Evolutionary conservation across 805 yeast species (phyloP), one percentile per base, ranked within the genome.

Genomic region (Candida rishiriensis): DNA sequence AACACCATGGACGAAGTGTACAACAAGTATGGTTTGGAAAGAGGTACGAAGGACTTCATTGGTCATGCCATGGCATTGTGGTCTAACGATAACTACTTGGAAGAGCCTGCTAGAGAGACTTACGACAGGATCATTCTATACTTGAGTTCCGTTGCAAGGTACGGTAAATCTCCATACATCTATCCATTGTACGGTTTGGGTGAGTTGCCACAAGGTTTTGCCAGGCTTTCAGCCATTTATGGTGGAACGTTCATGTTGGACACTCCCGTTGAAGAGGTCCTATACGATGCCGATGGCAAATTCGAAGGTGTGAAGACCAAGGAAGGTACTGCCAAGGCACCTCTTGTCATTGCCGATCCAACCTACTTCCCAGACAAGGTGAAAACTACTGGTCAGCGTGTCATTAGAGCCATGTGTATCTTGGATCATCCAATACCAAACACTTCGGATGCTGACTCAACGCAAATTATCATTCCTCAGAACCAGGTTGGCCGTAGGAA

Each of bases 11-110:
- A 87, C 52, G 96, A 88, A 56, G 83, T 93, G 32, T 93, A 85
- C 66, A 76, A 78, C 59, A 84, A 91, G 64, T 93, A 82, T 59
- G 96, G 98, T 7, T 77, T 93, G 43, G 97, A 93, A 57, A 77
- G 79, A 44, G 96, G 97, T 32, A 90, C 98, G 16, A 85, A 88
- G 61, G 98, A 93, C 65, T 93, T 93, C 59, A 87, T 93, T 52
- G 99, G 99, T 38, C 99, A 93, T 65, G 93, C 99, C 3, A 93
- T 93, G 99, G 99, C 97, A 13, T 76, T 93, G 48, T 90, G 96
- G 84, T 78, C 93, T 16, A 90, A 88, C 58, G 99, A 93, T 60
- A 89, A 85, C 43, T 93, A 93, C 64, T 70, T 93, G 60, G 76
- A 73, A 48, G 81, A 87, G 65, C 96, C 96, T 10, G 96, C 97